Evolutionary conservation across 371 early-diverging fungal species (phyloP).

Genomic region (Cladochytrium tenue): DNA sequence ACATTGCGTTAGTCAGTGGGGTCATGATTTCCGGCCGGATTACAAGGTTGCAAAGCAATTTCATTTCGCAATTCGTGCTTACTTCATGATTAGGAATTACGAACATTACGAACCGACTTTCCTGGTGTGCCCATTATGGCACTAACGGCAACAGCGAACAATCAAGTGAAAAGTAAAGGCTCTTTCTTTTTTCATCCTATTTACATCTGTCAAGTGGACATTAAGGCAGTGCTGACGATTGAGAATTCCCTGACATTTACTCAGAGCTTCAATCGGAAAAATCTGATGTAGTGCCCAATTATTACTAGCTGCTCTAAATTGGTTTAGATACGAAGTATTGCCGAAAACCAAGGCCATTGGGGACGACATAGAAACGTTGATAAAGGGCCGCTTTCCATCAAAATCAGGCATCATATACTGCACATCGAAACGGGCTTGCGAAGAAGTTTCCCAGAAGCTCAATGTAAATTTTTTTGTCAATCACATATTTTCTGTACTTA

Average conservation of each 20-base stretch:
- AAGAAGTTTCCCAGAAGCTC: conserved; percentile 76
- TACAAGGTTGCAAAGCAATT: conserved; percentile 56
- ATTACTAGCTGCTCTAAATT: conserved; percentile 1
- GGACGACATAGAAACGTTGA: conserved; percentile 78
- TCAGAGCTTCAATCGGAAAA: conserved; percentile 88
- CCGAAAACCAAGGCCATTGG: conserved; percentile 51
- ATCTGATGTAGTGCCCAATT: conserved; percentile 50
- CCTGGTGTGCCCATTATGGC: conserved; percentile 94
- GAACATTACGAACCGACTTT: conserved; percentile 63
- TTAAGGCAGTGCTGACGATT: conserved; percentile 61
- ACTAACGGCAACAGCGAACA: conserved; percentile 97
- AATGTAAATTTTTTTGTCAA: conserved; percentile 16
- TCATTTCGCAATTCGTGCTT: not conserved
- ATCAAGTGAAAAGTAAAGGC: conserved; percentile 75
- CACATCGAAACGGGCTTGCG: conserved; percentile 81
- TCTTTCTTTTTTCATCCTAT: conserved; percentile 18
- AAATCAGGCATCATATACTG: conserved; percentile 99
- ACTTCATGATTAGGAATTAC: conserved; percentile 59
- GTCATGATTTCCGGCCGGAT: conserved; percentile 88
- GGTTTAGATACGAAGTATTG: conserved; percentile 73
- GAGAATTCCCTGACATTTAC: conserved; percentile 68
- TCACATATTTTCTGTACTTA: not conserved
- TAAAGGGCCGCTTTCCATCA: conserved; percentile 65
- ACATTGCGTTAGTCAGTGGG: conserved; percentile 96
- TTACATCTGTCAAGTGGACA: conserved; percentile 49